These are phyloP conservation scores for Exophiala viscosa DNA, from an alignment of 2,329 filamentous ascomycete genomes.

Conservation along the genomic window DNA sequence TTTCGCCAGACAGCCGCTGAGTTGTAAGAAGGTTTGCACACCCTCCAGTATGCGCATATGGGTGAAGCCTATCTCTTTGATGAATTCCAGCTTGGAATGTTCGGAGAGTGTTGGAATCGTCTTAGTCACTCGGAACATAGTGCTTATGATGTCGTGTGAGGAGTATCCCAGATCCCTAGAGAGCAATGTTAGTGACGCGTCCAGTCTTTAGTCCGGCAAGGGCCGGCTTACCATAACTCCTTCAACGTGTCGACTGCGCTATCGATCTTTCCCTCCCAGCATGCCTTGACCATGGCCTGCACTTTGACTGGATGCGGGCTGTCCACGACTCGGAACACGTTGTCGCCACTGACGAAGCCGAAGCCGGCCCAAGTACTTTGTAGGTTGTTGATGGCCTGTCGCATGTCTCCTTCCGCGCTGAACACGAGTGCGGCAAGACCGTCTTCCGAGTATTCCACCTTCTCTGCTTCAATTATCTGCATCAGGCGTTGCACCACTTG, in stretches of 20 bases:
- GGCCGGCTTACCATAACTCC: constrained; percentile 70
- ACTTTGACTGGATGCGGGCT: constrained; percentile 97
- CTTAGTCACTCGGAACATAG: constrained; percentile 98
- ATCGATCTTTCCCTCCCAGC: constrained; percentile 88
- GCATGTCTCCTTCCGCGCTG: constrained; percentile 96
- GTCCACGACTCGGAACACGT: constrained; percentile 97
- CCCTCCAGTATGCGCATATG: constrained; percentile 99
- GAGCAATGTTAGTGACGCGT: constrained; percentile 12
- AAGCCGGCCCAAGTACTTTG: constrained; percentile 92
- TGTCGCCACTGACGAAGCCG: constrained; percentile 94
- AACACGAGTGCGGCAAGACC: constrained; percentile 95
- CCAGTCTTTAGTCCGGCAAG: background rate
- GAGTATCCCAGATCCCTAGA: constrained; percentile 81
- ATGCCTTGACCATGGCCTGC: constrained; percentile 96
- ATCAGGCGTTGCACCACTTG: constrained; percentile 87
- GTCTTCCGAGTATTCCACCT: constrained; percentile 86
- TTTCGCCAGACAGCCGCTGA: constrained; percentile 87
- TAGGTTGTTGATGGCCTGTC: constrained; percentile 97
- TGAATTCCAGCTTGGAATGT: constrained; percentile 93
- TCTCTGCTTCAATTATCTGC: constrained; percentile 90
- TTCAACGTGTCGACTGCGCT: constrained; percentile 78
- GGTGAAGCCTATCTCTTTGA: constrained; percentile 97
- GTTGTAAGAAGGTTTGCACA: constrained; percentile 87
- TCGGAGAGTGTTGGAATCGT: constrained; percentile 88
- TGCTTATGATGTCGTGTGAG: constrained; percentile 98